Evolutionary conservation across 768 basidiomycete species (phyloP), one percentile per base, ranked within the genome.

Genomic region (Lactifluus pinguis): DNA sequence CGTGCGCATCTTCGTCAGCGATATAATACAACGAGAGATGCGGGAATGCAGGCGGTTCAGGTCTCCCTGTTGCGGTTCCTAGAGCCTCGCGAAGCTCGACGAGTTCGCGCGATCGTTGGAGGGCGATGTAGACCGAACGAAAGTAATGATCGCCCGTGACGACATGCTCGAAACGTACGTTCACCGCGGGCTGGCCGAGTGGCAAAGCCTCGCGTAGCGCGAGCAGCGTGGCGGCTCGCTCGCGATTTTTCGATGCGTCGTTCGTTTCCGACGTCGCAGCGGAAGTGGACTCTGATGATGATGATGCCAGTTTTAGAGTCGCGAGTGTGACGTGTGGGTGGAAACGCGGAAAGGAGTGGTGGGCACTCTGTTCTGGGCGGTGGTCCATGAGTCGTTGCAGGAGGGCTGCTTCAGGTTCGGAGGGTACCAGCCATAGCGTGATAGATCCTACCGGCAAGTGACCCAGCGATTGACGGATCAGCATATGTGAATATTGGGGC

Each of bases 11-110:
- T n/a, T 77, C 76, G 60, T 90, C 83, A 32, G 75, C 76, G 61
- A 90, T 83, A 68, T 92, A 92, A 67, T 80, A 84, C 60, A 92
- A 66, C 39, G 89, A 91, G 63, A 89, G 63, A 69, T 92, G 89
- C 7, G 88, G 85, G 63, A 81, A 86, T 39, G 75, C 71, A 0
- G 86, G 85, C 1, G 86, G 83, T 3, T 67, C 67, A 1, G 80
- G 76, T 2, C 21, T 13, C 38, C 2, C 3, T 0, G 5, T 70
- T 69, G 25, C 77, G 59, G 67, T 66, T 57, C 80, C 76, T 9
- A 32, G 89, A 72, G 34, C 75, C 66, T 65, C 69, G 64, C 85
- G 85, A 36, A 91, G 70, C 19, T 67, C 68, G 29, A 69, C 61
- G 19, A 91, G 73, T 32, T 76, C 80, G 1, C 68, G 64, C 1